These are phyloP conservation scores for Penicillium bovifimosum DNA, from an alignment of 495 filamentous ascomycete species.

Conservation along the genomic window DNA sequence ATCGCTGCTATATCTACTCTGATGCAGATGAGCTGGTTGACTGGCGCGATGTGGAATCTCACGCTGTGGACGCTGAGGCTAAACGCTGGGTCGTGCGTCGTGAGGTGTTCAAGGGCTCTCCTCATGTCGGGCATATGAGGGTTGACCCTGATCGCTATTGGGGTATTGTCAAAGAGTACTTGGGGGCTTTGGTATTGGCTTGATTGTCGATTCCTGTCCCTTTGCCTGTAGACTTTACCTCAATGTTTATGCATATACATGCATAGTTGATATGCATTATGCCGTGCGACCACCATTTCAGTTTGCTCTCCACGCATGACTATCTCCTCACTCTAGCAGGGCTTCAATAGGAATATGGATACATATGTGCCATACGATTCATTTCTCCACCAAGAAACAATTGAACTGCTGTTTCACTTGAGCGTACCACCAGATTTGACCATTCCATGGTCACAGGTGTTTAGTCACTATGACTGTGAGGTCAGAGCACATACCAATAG, in stretches of 20 bases:
- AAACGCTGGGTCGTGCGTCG: constrained; percentile 32
- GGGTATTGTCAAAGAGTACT: constrained; percentile 29
- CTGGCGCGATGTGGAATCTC: constrained; percentile 36
- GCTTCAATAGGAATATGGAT: neutral
- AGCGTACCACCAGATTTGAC: neutral
- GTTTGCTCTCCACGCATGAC: neutral
- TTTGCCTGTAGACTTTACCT: neutral
- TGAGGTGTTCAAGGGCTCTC: constrained; percentile 35
- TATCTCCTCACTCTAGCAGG: too few species aligned
- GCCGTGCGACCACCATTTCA: neutral
- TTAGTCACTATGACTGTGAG: constrained; percentile 3
- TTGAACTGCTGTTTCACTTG: neutral
- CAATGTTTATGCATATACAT: too few species aligned
- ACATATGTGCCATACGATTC: neutral
- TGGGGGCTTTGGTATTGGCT: constrained; percentile 8
- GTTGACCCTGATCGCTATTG: constrained; percentile 41
- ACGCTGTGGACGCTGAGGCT: constrained; percentile 35
- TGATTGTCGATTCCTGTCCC: neutral
- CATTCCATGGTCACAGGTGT: neutral
- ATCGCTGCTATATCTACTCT: constrained; percentile 44
- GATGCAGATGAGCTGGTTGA: constrained; percentile 39
- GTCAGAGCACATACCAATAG: neutral
- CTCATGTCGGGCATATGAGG: constrained; percentile 44
- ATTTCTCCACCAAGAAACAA: neutral
- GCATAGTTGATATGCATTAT: neutral